A percentile compares a stretch with the other conserved stretches of the same genome.
phyloP scores from a whole-genome alignment of 257 asterid species.

The Hygrophila difformis region DNA sequence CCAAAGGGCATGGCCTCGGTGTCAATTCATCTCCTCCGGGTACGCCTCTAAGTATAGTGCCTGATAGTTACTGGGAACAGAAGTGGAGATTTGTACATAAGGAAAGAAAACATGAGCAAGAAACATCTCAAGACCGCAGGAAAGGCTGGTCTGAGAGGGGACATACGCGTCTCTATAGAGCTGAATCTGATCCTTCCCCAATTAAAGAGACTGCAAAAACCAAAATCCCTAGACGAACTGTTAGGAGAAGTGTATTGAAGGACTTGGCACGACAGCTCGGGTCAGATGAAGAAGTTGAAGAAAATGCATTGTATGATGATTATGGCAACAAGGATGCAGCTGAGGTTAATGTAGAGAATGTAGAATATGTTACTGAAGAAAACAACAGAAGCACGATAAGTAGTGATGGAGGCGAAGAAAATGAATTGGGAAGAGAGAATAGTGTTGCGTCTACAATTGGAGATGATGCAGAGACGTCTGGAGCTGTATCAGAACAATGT shows the following conservation, averaged over 20 bases:
- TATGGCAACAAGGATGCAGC: constrained; percentile 16
- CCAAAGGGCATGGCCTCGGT: constrained; percentile 45
- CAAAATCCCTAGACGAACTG: constrained; percentile 32
- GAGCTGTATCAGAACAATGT: constrained; percentile 8
- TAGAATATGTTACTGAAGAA: no score
- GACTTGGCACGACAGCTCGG: constrained; percentile 61
- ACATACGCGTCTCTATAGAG: constrained; percentile 44
- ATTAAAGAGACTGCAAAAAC: constrained; percentile 23
- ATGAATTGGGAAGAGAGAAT: constrained; percentile 43
- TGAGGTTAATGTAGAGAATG: constrained; percentile 40
- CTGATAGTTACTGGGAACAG: constrained; percentile 82
- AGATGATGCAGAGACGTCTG: constrained; percentile 24
- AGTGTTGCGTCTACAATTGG: constrained; percentile 52
- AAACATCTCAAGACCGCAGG: constrained; percentile 16
- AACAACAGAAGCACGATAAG: no score
- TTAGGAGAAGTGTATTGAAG: constrained; percentile 56
- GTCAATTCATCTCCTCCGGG: constrained; percentile 42
- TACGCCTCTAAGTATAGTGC: constrained; percentile 39
- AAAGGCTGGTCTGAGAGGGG: constrained; percentile 70
- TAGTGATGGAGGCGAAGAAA: constrained; percentile 22
- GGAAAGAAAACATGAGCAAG: constrained; percentile 43
- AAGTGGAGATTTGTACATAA: constrained; percentile 67
- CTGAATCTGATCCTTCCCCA: constrained; percentile 54
- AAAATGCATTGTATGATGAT: not conserved
- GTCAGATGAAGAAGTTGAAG: constrained; percentile 28